These are phyloP conservation scores for Nitzschia sp. DNA, from an alignment of 108 stramenopile species.

Conservation along the genomic window DNA sequence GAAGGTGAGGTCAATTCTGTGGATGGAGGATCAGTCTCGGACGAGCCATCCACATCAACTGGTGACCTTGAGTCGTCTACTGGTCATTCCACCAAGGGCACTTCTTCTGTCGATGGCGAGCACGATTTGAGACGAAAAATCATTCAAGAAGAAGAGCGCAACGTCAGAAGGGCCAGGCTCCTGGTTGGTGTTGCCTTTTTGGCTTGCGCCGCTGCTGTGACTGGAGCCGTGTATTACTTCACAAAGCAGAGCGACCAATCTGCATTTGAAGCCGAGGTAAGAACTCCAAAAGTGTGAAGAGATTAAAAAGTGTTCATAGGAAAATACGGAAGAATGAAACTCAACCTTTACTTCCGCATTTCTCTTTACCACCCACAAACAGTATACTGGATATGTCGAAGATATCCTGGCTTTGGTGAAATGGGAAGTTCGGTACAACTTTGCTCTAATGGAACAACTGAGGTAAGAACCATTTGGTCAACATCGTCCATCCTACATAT, in stretches of 20 bases:
- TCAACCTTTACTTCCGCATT: neutral
- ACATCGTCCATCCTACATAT: too few species aligned
- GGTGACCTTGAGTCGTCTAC: neutral
- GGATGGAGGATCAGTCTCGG: too few species aligned
- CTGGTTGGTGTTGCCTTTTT: neutral
- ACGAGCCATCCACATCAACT: too few species aligned
- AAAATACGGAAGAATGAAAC: neutral
- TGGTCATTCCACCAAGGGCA: neutral
- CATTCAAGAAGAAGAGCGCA: neutral
- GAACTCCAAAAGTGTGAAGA: too few species aligned
- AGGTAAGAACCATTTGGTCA: too few species aligned
- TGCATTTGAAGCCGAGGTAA: slow-evolving; percentile 17
- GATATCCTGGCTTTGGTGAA: slow-evolving; percentile 4
- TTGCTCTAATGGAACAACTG: slow-evolving; percentile 21
- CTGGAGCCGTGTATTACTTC: slow-evolving; percentile 6
- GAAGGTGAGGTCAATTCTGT: too few species aligned
- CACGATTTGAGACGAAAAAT: neutral
- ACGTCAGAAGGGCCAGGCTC: neutral
- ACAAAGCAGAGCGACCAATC: slow-evolving; percentile 10
- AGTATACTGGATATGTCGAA: slow-evolving; percentile 14
- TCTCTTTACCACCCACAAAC: neutral
- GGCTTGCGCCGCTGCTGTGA: slow-evolving; percentile 8
- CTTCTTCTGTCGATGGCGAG: neutral
- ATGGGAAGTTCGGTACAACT: slow-evolving; percentile 33
- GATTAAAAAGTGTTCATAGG: too few species aligned